Evolutionary conservation across 78 protist genomes (phyloP).

Genomic region (Bigelowiella natans): DNA sequence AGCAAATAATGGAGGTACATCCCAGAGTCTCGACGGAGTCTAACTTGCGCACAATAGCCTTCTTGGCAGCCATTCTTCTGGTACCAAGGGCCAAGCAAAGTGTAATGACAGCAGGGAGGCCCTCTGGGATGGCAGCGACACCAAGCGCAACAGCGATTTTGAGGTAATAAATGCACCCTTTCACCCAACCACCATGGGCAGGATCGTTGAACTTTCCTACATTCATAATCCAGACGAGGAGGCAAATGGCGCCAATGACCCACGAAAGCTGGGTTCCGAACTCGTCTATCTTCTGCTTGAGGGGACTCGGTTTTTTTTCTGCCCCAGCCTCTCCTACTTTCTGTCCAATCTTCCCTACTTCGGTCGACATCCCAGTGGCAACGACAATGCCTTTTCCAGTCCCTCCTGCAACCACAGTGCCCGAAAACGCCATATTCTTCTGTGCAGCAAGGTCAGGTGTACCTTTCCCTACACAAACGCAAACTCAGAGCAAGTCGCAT

Average conservation of each 20-base stretch:
- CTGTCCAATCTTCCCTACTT: slow-evolving; percentile 54
- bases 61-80: slow-evolving; percentile 55
- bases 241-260: slow-evolving; percentile 31
- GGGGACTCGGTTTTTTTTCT: slow-evolving; percentile 55
- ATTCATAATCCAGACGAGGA: slow-evolving; percentile 33
- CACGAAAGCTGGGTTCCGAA: slow-evolving; percentile 56
- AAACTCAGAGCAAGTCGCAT: too few relatives aligned
- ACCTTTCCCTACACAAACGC: too few relatives aligned
- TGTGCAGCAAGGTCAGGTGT: not conserved
- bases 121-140: slow-evolving; percentile 90
- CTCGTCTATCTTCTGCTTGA: slow-evolving; percentile 57
- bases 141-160: slow-evolving; percentile 72
- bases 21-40: slow-evolving; percentile 93
- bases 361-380: slow-evolving; percentile 13
- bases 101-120: slow-evolving; percentile 82
- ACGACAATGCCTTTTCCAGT: slow-evolving; percentile 41
- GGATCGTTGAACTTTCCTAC: slow-evolving; percentile 29
- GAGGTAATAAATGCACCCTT: slow-evolving; percentile 46
- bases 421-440: slow-evolving; percentile 20
- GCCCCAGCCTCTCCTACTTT: slow-evolving; percentile 1
- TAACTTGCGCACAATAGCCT: slow-evolving; percentile 68
- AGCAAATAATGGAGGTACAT: slow-evolving; percentile 70
- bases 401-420: slow-evolving; percentile 46
- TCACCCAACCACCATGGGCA: slow-evolving; percentile 15
- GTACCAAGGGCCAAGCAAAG: slow-evolving; percentile 69